A percentile compares a stretch with the other conserved stretches of the same genome.
Conservation (phyloP, 306 rosid species). For the Gillenia trifoliata region DNA sequence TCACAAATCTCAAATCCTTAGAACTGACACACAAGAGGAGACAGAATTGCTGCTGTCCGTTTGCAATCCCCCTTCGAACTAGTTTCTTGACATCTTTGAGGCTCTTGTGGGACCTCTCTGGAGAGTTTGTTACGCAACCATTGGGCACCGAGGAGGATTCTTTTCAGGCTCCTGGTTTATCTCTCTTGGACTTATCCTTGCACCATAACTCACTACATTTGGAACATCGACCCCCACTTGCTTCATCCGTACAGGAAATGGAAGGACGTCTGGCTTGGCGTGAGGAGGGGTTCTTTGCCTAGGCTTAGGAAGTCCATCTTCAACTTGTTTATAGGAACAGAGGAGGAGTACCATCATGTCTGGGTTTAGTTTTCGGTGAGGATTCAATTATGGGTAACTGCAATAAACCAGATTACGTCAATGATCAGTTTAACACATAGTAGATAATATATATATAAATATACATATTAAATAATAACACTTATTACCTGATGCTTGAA, state of each 20-base stretch:
- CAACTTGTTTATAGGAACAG: conserved; percentile 54
- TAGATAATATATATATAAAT: background rate
- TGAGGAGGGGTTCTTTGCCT: conserved; percentile 88
- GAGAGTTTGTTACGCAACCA: conserved; percentile 33
- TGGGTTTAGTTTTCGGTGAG: conserved; percentile 61
- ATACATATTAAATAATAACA: conserved; percentile 1
- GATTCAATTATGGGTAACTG: conserved; percentile 57
- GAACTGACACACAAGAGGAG: conserved; percentile 80
- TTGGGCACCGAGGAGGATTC: conserved; percentile 40
- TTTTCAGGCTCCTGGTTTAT: conserved; percentile 40
- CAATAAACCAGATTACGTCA: conserved; percentile 8
- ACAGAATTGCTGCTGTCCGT: conserved; percentile 60
- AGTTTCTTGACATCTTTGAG: conserved; percentile 43
- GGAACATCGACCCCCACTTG: conserved; percentile 57
- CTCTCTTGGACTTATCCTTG: conserved; percentile 44
- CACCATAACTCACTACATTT: conserved; percentile 32
- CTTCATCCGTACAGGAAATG: conserved; percentile 55
- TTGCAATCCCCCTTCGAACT: conserved; percentile 62
- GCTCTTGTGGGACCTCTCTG: conserved; percentile 43
- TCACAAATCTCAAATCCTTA: conserved; percentile 74
- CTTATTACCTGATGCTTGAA: conserved; percentile 67
- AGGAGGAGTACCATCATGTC: conserved; percentile 58
- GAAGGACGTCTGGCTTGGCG: conserved; percentile 50
- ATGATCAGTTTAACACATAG: background rate
- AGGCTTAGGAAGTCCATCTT: conserved; percentile 65